Evolutionary conservation across 2,329 filamentous ascomycete genomes (phyloP).

Genomic region (Hypoxylon sp.): DNA sequence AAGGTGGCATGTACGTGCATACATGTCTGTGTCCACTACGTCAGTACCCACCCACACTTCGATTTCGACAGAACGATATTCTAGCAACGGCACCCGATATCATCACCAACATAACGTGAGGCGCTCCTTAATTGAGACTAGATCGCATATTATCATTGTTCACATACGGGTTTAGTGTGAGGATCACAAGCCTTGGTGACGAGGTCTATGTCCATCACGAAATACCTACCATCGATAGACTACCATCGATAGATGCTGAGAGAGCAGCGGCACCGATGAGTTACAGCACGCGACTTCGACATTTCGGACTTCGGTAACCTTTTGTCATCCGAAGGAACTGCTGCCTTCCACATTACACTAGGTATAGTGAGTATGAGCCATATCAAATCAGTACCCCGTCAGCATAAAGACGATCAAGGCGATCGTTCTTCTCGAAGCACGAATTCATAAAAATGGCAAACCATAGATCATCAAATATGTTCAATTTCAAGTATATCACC

Average conservation of each 20-base stretch:
- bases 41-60: conserved; percentile 10
- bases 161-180: not conserved
- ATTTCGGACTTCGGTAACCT: not conserved
- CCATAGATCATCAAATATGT: conserved; percentile 30
- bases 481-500: conserved; percentile 44
- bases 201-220: conserved; percentile 2
- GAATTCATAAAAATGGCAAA: not conserved
- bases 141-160: not conserved
- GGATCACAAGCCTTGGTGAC: not conserved
- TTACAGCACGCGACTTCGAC: not conserved
- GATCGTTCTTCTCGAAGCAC: not conserved
- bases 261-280: too few species aligned
- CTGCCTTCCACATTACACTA: not conserved
- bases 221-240: not conserved
- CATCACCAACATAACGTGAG: conserved; percentile 29
- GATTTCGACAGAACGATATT: conserved; percentile 8
- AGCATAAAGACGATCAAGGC: conserved; percentile 1
- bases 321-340: not conserved
- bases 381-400: not conserved
- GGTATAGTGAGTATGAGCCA: not conserved
- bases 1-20: conserved; percentile 1
- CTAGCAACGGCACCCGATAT: conserved; percentile 23
- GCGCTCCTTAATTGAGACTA: conserved; percentile 10
- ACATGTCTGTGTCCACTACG: not conserved
- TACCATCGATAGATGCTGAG: too few species aligned